These are phyloP conservation scores for Coemansia sp. DNA, from an alignment of 192 early-diverging fungal species.

Conservation along the genomic window DNA sequence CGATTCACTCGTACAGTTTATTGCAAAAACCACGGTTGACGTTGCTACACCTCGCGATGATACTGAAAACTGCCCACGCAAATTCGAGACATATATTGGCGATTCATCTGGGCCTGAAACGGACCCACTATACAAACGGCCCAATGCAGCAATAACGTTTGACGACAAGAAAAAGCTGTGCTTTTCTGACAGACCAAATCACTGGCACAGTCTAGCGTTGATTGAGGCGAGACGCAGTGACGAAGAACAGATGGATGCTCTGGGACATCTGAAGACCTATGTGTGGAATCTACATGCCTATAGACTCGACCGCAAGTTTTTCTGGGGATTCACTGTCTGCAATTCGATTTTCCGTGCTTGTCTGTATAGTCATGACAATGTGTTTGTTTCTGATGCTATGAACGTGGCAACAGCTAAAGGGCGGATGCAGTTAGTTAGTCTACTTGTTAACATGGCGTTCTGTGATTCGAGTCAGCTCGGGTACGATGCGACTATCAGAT, in stretches of 20 bases:
- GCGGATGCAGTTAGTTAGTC: neutral
- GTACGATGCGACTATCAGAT: neutral
- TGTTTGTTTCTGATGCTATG: neutral
- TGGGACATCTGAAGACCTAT: slow-evolving; percentile 8
- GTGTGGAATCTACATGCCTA: slow-evolving; percentile 9
- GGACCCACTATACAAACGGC: no score
- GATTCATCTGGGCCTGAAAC: no score
- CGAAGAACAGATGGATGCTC: neutral
- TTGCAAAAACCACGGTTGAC: no score
- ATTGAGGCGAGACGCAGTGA: neutral
- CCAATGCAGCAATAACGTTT: no score
- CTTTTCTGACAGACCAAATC: neutral
- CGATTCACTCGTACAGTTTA: no score
- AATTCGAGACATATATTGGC: no score
- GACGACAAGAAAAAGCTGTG: no score
- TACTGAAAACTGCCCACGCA: no score
- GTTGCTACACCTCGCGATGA: no score
- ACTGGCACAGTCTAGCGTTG: neutral
- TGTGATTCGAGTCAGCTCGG: slow-evolving; percentile 2
- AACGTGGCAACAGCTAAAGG: neutral
- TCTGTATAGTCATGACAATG: neutral
- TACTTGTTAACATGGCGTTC: neutral
- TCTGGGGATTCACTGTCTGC: slow-evolving; percentile 25
- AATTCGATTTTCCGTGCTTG: slow-evolving; percentile 2
- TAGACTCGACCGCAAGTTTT: slow-evolving; percentile 11